A percentile compares a stretch with the other conserved stretches of the same genome.
phyloP scores from a whole-genome alignment of 306 rosid species.

The Trifolium fragiferum region DNA sequence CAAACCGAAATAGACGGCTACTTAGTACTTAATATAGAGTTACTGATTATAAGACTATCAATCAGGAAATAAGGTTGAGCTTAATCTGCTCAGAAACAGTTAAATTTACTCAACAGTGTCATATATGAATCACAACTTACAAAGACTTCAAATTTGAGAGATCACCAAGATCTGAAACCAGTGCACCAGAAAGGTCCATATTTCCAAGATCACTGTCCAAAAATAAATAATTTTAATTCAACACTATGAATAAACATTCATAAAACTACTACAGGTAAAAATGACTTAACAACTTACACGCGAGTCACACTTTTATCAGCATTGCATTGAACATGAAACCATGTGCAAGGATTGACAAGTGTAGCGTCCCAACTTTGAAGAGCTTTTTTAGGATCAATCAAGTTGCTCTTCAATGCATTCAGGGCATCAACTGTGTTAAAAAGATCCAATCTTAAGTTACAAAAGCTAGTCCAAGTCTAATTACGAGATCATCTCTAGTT shows the following conservation, averaged over 20 bases:
- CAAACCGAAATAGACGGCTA: conserved; percentile 21
- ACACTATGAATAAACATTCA: neutral
- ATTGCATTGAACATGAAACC: conserved; percentile 92
- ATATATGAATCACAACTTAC: conserved; percentile 54
- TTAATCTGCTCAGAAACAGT: neutral
- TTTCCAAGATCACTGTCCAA: conserved; percentile 85
- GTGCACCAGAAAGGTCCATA: conserved; percentile 77
- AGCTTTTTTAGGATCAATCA: conserved; percentile 80
- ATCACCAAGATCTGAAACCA: conserved; percentile 77
- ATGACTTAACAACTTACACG: conserved; percentile 65
- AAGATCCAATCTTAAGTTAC: conserved; percentile 38
- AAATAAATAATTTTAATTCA: conserved; percentile 24
- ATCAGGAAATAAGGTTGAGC: neutral
- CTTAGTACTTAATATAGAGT: neutral
- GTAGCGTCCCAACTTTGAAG: conserved; percentile 90
- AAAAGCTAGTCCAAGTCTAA: too few species aligned
- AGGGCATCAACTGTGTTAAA: conserved; percentile 79
- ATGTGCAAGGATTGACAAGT: conserved; percentile 93
- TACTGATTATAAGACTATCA: neutral
- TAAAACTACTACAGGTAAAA: conserved; percentile 31
- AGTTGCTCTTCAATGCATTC: conserved; percentile 66
- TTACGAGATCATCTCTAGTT: too few species aligned
- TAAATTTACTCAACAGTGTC: conserved; percentile 49
- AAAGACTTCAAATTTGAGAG: conserved; percentile 77
- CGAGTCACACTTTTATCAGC: conserved; percentile 75